Conservation (phyloP, 352 stramenopile genomes). For the Lagenidium giganteum region DNA sequence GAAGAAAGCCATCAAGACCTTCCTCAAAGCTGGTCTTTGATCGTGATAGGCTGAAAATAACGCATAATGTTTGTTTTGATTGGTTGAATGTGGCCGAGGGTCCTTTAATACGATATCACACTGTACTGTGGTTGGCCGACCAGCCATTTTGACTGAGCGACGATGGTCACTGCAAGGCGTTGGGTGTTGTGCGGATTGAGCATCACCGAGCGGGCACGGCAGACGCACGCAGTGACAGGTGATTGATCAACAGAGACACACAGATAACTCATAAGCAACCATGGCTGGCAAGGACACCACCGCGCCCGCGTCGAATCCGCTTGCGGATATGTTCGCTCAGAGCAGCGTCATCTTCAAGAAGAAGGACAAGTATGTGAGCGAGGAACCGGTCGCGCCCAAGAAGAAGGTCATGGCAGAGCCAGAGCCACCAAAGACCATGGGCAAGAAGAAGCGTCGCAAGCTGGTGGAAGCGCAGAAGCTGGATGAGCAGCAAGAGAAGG, state of each 20-base stretch:
- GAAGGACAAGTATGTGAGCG: constrained; percentile 40
- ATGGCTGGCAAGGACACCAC: too few relatives aligned
- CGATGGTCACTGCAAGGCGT: too few relatives aligned
- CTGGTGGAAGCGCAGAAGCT: constrained; percentile 7
- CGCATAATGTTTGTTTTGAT: too few relatives aligned
- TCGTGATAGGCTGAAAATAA: constrained; percentile 5
- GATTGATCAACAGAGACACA: too few relatives aligned
- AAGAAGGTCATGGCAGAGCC: constrained; percentile 2
- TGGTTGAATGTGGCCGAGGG: constrained; percentile 4
- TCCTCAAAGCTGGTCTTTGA: constrained; percentile 16
- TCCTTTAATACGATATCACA: too few relatives aligned
- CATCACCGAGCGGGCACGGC: too few relatives aligned
- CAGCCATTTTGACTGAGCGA: constrained; percentile 38
- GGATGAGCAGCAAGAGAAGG: too few relatives aligned
- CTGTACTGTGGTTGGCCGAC: constrained; percentile 11
- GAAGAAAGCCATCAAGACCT: constrained; percentile 82
- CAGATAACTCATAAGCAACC: too few relatives aligned
- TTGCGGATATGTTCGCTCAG: constrained; percentile 54
- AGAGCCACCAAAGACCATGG: background rate
- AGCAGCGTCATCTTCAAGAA: constrained; percentile 61
- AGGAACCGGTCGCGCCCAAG: constrained; percentile 11
- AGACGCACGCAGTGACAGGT: too few relatives aligned
- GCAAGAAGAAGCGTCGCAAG: background rate
- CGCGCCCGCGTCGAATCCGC: constrained; percentile 14
- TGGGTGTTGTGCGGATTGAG: too few relatives aligned